phyloP scores from a whole-genome alignment of 1,284 basidiomycete genomes.

The Microbotryomycetes sp. region DNA sequence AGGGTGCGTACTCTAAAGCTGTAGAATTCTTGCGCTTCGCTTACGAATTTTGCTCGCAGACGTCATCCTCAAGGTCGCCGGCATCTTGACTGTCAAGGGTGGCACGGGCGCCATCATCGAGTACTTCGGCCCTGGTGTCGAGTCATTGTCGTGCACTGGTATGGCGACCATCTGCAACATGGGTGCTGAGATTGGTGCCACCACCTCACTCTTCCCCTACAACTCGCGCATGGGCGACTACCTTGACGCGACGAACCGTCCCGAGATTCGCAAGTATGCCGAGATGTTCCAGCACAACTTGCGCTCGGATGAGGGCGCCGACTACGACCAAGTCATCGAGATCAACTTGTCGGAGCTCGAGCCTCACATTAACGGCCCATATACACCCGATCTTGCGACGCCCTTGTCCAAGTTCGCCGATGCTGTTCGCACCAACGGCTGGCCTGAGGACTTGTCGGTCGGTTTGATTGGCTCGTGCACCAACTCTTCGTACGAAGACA shows the following conservation, averaged over 20 bases:
- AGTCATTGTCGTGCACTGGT: constrained; percentile 94
- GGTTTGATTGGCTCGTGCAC: constrained; percentile 98
- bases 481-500: constrained; percentile 99
- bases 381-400: constrained; percentile 92
- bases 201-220: constrained; percentile 98
- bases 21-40: not conserved
- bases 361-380: constrained; percentile 98
- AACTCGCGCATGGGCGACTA: constrained; percentile 91
- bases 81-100: constrained; percentile 95
- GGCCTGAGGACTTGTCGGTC: constrained; percentile 96
- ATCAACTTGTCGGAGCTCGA: constrained; percentile 96
- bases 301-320: constrained; percentile 75
- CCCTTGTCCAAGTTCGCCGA: constrained; percentile 91
- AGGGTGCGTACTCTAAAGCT: constrained; percentile 54
- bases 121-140: constrained; percentile 87
- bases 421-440: constrained; percentile 89
- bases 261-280: constrained; percentile 83
- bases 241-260: constrained; percentile 85
- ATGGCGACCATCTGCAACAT: constrained; percentile 99
- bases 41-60: constrained; percentile 47
- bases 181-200: constrained; percentile 99
- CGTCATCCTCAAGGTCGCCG: constrained; percentile 94
- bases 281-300: constrained; percentile 86
- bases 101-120: constrained; percentile 96
- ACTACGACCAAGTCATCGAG: constrained; percentile 91